Percentiles rank a stretch among this genome's conserved stretches.
Evolutionary conservation across 495 filamentous ascomycete species (phyloP).

Genomic region (Penicillium dipodomyicola): DNA sequence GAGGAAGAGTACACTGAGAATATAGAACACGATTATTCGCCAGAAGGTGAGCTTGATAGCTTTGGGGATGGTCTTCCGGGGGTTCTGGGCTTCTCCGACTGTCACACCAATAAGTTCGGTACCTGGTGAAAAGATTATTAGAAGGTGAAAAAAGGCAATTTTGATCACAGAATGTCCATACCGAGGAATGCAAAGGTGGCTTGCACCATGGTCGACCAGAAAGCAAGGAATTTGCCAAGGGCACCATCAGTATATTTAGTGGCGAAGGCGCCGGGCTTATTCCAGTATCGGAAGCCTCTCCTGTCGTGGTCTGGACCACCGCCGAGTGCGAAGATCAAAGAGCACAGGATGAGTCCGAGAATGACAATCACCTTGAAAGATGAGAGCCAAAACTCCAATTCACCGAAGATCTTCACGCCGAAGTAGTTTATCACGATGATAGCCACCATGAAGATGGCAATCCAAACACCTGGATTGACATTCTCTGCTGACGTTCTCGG

Average conservation of each 20-base stretch:
- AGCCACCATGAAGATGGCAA: conserved; percentile 51
- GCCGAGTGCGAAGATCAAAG: conserved; percentile 67
- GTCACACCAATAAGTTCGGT: conserved; percentile 69
- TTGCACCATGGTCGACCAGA: conserved; percentile 66
- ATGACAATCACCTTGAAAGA: conserved; percentile 74
- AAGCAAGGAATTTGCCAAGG: conserved; percentile 55
- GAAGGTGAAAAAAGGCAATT: neutral
- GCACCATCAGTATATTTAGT: conserved; percentile 39
- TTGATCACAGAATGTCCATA: neutral
- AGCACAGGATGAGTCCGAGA: conserved; percentile 62
- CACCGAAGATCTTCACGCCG: conserved; percentile 67
- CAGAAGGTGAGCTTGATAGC: conserved; percentile 72
- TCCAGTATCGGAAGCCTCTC: conserved; percentile 78
- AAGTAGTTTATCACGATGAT: conserved; percentile 56
- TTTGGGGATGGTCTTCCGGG: conserved; percentile 64
- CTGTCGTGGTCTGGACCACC: conserved; percentile 69
- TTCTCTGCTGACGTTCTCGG: conserved; percentile 24
- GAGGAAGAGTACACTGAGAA: conserved; percentile 41
- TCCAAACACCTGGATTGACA: conserved; percentile 52
- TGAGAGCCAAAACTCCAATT: conserved; percentile 80
- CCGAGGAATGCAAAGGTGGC: conserved; percentile 67
- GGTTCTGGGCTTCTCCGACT: conserved; percentile 62
- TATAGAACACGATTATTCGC: conserved; percentile 70
- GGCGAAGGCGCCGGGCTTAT: conserved; percentile 61
- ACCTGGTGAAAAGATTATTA: conserved; percentile 32